phyloP scores from a whole-genome alignment of 1,284 basidiomycete genomes.

The Cutaneotrichosporon sp. region DNA sequence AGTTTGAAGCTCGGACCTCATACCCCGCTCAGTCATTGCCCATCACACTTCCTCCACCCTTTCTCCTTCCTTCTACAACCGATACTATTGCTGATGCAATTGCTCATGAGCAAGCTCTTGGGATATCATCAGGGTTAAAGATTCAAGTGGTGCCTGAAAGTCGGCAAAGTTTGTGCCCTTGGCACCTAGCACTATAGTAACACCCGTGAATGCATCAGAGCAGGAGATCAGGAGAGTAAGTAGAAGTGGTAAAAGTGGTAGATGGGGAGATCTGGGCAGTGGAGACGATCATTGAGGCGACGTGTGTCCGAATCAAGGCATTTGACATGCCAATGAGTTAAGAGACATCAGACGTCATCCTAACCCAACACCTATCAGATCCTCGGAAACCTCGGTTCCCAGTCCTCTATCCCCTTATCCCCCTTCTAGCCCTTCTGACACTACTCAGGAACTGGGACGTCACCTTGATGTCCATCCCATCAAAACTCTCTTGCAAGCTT shows the following conservation, averaged over 20 bases:
- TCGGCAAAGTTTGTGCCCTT: background rate
- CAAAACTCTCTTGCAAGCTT: too few relatives aligned
- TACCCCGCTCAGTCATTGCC: background rate
- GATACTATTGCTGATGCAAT: background rate
- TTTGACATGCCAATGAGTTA: background rate
- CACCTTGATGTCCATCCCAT: too few relatives aligned
- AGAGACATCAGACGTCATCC: background rate
- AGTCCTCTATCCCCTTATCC: background rate
- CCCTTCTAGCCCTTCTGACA: too few relatives aligned
- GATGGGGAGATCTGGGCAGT: too few relatives aligned
- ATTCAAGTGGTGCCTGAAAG: background rate
- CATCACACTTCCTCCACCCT: background rate
- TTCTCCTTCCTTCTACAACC: background rate
- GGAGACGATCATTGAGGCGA: background rate
- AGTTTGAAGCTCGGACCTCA: background rate
- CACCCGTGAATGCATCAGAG: background rate
- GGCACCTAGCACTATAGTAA: background rate
- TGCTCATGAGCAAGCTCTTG: background rate
- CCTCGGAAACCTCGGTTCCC: too few relatives aligned
- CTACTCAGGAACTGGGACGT: too few relatives aligned
- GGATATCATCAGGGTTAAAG: background rate
- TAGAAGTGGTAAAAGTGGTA: too few relatives aligned
- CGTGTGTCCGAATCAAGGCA: constrained; percentile 3
- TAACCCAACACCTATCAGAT: background rate
- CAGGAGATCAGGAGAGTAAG: background rate